These are phyloP conservation scores for Starmerella asiatica DNA, from an alignment of 805 yeast species.

Conservation along the genomic window DNA sequence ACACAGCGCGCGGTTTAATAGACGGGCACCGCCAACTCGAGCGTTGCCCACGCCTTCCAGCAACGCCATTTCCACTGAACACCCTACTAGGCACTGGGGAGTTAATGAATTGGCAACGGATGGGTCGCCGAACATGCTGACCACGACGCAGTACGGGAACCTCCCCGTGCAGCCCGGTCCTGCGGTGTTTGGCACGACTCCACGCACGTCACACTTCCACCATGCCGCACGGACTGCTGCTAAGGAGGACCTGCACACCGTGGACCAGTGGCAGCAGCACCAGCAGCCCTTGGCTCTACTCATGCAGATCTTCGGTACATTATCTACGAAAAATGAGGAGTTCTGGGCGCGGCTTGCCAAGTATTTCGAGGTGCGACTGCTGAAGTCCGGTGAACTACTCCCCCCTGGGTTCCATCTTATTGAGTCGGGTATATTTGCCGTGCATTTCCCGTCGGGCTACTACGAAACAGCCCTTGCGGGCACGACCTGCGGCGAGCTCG, in stretches of 20 bases:
- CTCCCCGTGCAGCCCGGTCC: background rate
- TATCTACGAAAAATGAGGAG: slow-evolving; percentile 35
- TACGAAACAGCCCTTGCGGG: slow-evolving; percentile 50
- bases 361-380: slow-evolving; percentile 30
- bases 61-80: background rate
- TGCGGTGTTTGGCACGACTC: slow-evolving; percentile 18
- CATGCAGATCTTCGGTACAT: slow-evolving; percentile 50
- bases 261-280: slow-evolving; percentile 26
- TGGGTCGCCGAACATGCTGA: background rate
- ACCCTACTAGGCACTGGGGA: background rate
- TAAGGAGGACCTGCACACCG: slow-evolving; percentile 23
- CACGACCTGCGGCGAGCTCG: slow-evolving; percentile 56
- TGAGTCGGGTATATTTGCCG: slow-evolving; percentile 38
- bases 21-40: background rate
- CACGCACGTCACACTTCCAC: slow-evolving; percentile 20
- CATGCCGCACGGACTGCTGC: slow-evolving; percentile 27
- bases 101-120: background rate
- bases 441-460: slow-evolving; percentile 28
- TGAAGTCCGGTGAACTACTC: slow-evolving; percentile 6
- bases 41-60: background rate
- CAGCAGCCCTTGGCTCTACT: slow-evolving; percentile 50
- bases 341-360: slow-evolving; percentile 57
- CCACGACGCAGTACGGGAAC: background rate
- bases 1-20: slow-evolving; percentile 4
- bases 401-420: slow-evolving; percentile 14